Base-by-base conservation (phyloP, 1,139 yeast species). In the Saccharomyces hybrid region DNA sequence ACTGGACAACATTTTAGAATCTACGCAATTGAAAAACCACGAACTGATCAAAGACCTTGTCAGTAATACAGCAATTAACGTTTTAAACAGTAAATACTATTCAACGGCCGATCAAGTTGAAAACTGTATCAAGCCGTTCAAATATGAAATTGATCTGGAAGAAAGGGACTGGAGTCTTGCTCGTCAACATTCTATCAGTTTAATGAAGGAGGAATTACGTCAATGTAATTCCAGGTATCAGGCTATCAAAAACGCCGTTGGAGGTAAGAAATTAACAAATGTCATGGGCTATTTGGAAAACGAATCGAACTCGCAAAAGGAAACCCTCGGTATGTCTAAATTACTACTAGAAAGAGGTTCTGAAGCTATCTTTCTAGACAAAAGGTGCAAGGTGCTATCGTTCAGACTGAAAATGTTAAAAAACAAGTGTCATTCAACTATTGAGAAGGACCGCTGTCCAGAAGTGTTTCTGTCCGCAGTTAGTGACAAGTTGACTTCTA, bases 21-120 rank as follows among this genome's bases (percentile, higher is more conserved):
- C 77, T 51, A 89, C 97, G 0, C 87, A 88, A 58, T 77, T 95
- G 67, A 78, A 82, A 58, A 84, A 83, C 59, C 98, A 93, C 66
- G 96, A 96, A 8, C 76, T 86, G 73, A 96, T 96, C 1, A 82
- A 83, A 60, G 80, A 82, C 46, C 84, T 90, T 5, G 93, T 95
- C 26, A 81, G 80, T 54, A 96, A 90, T 49, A 96, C 97, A 0
- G 96, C 97, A 0, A 79, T 82, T 46, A 76, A 84, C 25, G 96
- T 95, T 1, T 75, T 95, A 58, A 82, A 84, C 58, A 75, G 87
- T 42, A 82, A 93, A 60, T 93, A 81, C 68, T 89, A 86, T 61
- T 86, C 96, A 1, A 93, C 99, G 0, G 95, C 99, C 0, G 99
- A 95, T 69, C 99, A 95, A 69, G 99, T 95, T 14, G 99, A 95